Base-by-base conservation (phyloP, 768 basidiomycete species). In the Epithele typhae region DNA sequence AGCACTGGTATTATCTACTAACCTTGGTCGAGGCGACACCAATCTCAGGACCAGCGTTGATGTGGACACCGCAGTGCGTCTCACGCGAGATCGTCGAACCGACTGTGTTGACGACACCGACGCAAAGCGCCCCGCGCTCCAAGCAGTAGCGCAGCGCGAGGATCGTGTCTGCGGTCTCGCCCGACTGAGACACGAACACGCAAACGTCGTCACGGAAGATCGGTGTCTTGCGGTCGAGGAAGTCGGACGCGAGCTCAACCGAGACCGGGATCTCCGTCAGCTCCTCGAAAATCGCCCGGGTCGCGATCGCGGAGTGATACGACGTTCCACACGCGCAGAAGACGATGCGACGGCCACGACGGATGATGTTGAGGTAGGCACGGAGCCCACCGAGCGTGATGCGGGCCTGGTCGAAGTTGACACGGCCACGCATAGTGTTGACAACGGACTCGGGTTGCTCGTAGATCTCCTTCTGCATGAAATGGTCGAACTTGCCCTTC, bases 401-500 rank as follows among this genome's bases (percentile, higher is more conserved):
- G 54, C 77, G 78, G 69, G 90, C 79, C 43, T 77, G 82, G 63
- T 98, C 96, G 58, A 99, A 99, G 78, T 96, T 98, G 74, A 99
- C 89, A 58, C 96, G 92, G 51, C 96, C 96, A 79, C 96, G 89
- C 96, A 99, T 99, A 41, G 96, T 99, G 79, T 99, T 99, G 70
- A 98, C 92, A 53, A 98, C 96, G 22, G 92, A 95, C 63, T 99
- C 96, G 41, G 96, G 95, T 67, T 98, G 95, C 64, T 97, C 91
- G 74, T 92, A 97, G 59, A 97, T 97, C 69, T 99, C 96, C 74
- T 99, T 99, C 67, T 98, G 95, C 96, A 99, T 99, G 73, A 99
- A 99, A 64, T 95, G 94, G 64, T 92, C 92, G 65, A 98, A 99
- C 68, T 93, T 92, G 64, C 96, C 96, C 78, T 99, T 99, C 96